Conservation (phyloP, 2,329 filamentous ascomycete genomes). For the Nectriaceae sp. region DNA sequence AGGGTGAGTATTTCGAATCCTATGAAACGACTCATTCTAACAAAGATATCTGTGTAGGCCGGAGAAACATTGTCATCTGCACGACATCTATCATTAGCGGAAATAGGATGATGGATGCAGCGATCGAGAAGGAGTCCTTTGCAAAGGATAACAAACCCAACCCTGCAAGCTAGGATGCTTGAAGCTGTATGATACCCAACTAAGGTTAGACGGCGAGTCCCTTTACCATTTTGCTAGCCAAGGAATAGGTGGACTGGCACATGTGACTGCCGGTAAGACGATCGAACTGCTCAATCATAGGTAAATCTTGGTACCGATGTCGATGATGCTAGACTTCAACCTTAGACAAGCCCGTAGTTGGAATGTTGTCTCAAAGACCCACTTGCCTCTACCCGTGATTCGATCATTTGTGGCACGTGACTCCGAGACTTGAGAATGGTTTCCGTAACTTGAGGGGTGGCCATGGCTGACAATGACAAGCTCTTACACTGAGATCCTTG, state of each 20-base stretch:
- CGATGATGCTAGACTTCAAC: conserved; percentile 4
- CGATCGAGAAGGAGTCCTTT: conserved; percentile 72
- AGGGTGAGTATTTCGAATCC: conserved; percentile 50
- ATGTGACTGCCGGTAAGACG: too few species aligned
- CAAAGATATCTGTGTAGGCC: conserved; percentile 46
- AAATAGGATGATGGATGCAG: conserved; percentile 83
- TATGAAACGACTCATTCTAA: conserved; percentile 11
- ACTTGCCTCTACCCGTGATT: conserved; percentile 22
- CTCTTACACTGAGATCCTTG: conserved; percentile 17
- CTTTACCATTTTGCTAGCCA: conserved; percentile 3
- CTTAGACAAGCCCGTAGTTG: conserved; percentile 4
- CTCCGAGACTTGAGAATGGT: conserved; percentile 18
- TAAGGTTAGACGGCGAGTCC: conserved; percentile 8
- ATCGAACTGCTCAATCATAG: too few species aligned
- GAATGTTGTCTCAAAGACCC: conserved; percentile 19
- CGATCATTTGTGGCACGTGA: conserved; percentile 26
- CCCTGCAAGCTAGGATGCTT: conserved; percentile 17
- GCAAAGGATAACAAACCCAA: conserved; percentile 41
- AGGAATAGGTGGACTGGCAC: too few species aligned
- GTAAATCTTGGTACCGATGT: background rate
- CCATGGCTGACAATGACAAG: conserved; percentile 29
- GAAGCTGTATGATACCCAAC: conserved; percentile 19
- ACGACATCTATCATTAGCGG: conserved; percentile 91
- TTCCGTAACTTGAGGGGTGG: conserved; percentile 29
- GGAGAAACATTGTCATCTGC: conserved; percentile 85